Evolutionary conservation across 129 eudicot genomes (phyloP).

Genomic region (Pulicaria dysenterica): DNA sequence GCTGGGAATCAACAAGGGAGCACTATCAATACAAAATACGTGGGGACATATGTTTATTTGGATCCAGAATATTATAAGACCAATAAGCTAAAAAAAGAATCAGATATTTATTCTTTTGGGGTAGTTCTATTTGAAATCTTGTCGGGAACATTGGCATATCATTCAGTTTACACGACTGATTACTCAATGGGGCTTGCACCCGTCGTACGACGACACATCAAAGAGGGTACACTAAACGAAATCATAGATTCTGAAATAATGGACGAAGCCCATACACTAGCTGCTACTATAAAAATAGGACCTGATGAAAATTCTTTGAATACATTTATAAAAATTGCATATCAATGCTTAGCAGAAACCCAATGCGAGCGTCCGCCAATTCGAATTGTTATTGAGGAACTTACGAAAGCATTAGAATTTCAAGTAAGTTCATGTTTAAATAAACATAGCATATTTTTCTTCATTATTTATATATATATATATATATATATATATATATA

Average conservation of each 20-base stretch:
- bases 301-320: constrained; percentile 1
- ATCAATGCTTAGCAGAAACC: background rate
- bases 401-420: background rate
- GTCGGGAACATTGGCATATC: background rate
- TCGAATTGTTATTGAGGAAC: background rate
- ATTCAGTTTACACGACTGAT: background rate
- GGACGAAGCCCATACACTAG: constrained; percentile 8
- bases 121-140: constrained; percentile 12
- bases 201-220: background rate
- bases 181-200: background rate
- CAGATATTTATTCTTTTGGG: background rate
- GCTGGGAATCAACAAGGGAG: background rate
- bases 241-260: background rate
- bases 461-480: no score
- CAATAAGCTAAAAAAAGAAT: background rate
- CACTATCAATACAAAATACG: background rate
- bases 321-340: background rate
- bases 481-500: no score
- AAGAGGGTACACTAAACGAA: background rate
- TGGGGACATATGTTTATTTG: background rate
- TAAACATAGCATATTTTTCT: no score
- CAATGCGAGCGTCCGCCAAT: background rate
- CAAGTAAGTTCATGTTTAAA: background rate
- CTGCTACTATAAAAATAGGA: background rate
- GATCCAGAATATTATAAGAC: background rate